Percentiles rank a stretch among this genome's conserved stretches.
phyloP scores from a whole-genome alignment of 805 yeast genomes.

The Metschnikowia colocasiae region DNA sequence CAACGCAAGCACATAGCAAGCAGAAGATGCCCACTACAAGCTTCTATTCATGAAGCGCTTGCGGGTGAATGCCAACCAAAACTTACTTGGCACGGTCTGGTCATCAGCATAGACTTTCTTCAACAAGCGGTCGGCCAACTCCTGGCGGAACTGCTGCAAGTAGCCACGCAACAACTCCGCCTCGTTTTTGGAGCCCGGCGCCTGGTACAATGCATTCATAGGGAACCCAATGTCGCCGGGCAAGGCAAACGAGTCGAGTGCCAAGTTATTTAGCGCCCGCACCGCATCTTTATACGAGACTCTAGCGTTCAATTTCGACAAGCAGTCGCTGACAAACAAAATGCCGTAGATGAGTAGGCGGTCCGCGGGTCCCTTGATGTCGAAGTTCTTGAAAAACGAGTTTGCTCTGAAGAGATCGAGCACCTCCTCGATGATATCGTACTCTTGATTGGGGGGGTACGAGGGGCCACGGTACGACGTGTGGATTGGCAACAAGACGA shows the following conservation, averaged over 20 bases:
- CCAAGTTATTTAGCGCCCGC: constrained; percentile 71
- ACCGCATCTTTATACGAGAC: constrained; percentile 57
- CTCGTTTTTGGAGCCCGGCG: constrained; percentile 73
- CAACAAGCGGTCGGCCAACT: constrained; percentile 76
- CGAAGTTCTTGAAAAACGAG: constrained; percentile 94
- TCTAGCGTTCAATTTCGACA: constrained; percentile 53
- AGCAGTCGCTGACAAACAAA: constrained; percentile 79
- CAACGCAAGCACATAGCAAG: too few relatives aligned
- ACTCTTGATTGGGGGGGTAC: constrained; percentile 63
- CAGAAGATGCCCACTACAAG: constrained; percentile 32
- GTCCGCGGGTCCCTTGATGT: constrained; percentile 93
- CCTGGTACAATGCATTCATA: constrained; percentile 68
- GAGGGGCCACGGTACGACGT: constrained; percentile 90
- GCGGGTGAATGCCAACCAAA: constrained; percentile 94
- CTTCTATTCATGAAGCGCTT: constrained; percentile 94
- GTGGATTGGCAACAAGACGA: constrained; percentile 79
- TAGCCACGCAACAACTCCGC: constrained; percentile 77
- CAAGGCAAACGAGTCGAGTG: constrained; percentile 81
- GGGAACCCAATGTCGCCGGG: constrained; percentile 98
- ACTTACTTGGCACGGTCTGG: constrained; percentile 67
- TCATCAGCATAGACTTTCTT: constrained; percentile 65
- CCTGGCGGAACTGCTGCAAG: constrained; percentile 92
- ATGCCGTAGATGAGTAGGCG: constrained; percentile 92
- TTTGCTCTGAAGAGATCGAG: constrained; percentile 92
- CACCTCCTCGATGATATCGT: constrained; percentile 89